These are phyloP conservation scores for Podila clonocystis DNA, from an alignment of 192 early-diverging fungal species.

Conservation along the genomic window DNA sequence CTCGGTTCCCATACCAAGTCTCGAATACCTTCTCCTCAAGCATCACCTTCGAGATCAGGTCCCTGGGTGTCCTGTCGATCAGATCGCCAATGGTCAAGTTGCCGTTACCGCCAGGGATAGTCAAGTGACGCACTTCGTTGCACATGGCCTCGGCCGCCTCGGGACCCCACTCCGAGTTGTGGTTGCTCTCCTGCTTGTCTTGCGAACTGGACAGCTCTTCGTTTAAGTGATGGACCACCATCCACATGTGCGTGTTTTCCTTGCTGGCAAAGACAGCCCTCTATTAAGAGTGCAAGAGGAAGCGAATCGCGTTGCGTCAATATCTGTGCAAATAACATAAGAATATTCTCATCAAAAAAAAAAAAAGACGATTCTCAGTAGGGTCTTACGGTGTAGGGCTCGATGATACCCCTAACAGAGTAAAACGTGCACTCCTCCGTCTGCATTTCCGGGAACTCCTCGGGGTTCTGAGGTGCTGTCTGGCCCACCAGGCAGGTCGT, in stretches of 20 bases:
- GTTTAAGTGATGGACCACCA: not conserved
- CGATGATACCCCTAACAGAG: not conserved
- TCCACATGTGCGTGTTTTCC: not conserved
- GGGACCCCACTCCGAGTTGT: slow-evolving; percentile 42
- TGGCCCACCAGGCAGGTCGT: slow-evolving; percentile 10
- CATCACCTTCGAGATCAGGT: slow-evolving; percentile 38
- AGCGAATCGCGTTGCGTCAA: too few relatives aligned
- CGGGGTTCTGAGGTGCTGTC: not conserved
- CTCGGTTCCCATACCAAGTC: slow-evolving; percentile 21
- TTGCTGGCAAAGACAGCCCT: not conserved
- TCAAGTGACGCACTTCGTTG: slow-evolving; percentile 20
- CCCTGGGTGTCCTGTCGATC: slow-evolving; percentile 26
- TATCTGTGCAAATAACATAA: not conserved
- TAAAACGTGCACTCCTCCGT: not conserved
- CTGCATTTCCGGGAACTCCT: not conserved
- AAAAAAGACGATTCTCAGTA: too few relatives aligned
- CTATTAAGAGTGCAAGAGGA: not conserved
- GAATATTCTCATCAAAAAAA: not conserved
- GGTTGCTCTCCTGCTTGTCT: slow-evolving; percentile 8
- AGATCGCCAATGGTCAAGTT: slow-evolving; percentile 24
- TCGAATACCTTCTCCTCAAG: slow-evolving; percentile 40
- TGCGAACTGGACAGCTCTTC: not conserved
- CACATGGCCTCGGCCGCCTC: slow-evolving; percentile 30
- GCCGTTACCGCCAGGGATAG: slow-evolving; percentile 22
- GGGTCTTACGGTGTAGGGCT: not conserved